phyloP scores from a whole-genome alignment of 164 flowering plant species.

The Berberis vulgaris region DNA sequence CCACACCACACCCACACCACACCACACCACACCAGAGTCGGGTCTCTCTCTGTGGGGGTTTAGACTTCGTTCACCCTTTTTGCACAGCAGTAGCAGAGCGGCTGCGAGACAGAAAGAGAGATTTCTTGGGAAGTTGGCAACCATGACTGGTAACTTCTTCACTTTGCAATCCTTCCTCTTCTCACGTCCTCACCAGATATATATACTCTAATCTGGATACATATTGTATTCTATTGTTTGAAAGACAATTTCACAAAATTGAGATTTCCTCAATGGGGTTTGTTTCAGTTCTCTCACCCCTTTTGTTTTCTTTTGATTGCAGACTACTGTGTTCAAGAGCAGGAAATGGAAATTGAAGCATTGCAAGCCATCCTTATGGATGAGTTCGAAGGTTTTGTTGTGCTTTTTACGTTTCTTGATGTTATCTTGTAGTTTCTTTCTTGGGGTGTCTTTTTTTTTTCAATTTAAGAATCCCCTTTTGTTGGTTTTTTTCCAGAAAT shows the following conservation, averaged over 20 bases:
- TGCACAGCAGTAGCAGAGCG: too few species aligned
- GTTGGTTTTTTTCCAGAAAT: constrained; percentile 46
- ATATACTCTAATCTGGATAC: not conserved
- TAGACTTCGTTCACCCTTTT: too few species aligned
- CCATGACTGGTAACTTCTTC: not conserved
- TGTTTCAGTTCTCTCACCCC: not conserved
- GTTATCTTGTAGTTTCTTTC: not conserved
- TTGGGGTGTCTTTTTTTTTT: not conserved
- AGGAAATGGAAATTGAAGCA: constrained; percentile 98
- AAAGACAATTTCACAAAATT: not conserved
- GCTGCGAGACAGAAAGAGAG: too few species aligned
- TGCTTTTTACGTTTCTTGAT: not conserved
- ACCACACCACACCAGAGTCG: too few species aligned
- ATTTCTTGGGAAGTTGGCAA: not conserved
- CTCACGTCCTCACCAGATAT: not conserved
- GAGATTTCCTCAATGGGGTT: not conserved
- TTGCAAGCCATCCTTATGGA: constrained; percentile 91
- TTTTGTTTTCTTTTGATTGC: not conserved
- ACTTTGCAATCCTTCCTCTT: not conserved
- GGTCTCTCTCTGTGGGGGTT: too few species aligned
- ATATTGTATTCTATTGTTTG: not conserved
- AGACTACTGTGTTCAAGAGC: constrained; percentile 76
- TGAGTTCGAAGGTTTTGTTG: constrained; percentile 68
- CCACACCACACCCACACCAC: too few species aligned
- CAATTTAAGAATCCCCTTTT: not conserved